A percentile compares a stretch with the other conserved stretches of the same genome.
Evolutionary conservation across 2,329 filamentous ascomycete species (phyloP).

Genomic region (Penicillium sp.): DNA sequence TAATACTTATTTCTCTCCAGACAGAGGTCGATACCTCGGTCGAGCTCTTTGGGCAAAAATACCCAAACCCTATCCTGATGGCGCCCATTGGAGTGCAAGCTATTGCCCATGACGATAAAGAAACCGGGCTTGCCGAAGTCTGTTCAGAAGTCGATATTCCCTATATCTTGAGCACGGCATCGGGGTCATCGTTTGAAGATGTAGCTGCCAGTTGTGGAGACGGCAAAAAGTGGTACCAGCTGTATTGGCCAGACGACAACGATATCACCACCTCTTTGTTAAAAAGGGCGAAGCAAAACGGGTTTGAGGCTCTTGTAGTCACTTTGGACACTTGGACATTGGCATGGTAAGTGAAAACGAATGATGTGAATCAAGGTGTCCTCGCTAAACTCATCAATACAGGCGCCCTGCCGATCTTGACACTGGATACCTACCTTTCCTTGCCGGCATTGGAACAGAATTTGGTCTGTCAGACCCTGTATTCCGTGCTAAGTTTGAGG

Average conservation of each 20-base stretch:
- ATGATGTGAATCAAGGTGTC: neutral
- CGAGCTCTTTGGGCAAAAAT: constrained; percentile 14
- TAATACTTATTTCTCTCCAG: neutral
- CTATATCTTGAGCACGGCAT: constrained; percentile 14
- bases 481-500: constrained; percentile 56
- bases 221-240: constrained; percentile 12
- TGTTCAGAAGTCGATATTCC: constrained; percentile 11
- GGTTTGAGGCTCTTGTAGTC: constrained; percentile 20
- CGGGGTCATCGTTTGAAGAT: constrained; percentile 10
- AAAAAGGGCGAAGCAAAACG: constrained; percentile 12
- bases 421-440: constrained; percentile 51
- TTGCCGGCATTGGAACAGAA: constrained; percentile 55
- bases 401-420: constrained; percentile 63
- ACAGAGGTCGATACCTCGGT: constrained; percentile 19
- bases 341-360: constrained; percentile 47
- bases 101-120: constrained; percentile 11
- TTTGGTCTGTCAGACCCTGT: constrained; percentile 66
- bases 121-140: constrained; percentile 8
- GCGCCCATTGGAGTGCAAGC: constrained; percentile 13
- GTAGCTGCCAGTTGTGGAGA: constrained; percentile 10
- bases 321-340: constrained; percentile 50
- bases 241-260: constrained; percentile 13
- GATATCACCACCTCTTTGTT: constrained; percentile 11
- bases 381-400: neutral
- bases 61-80: constrained; percentile 13